A percentile compares a stretch with the other conserved stretches of the same genome.
Conservation (phyloP, 129 eudicot species). For the Solidago caesia region DNA sequence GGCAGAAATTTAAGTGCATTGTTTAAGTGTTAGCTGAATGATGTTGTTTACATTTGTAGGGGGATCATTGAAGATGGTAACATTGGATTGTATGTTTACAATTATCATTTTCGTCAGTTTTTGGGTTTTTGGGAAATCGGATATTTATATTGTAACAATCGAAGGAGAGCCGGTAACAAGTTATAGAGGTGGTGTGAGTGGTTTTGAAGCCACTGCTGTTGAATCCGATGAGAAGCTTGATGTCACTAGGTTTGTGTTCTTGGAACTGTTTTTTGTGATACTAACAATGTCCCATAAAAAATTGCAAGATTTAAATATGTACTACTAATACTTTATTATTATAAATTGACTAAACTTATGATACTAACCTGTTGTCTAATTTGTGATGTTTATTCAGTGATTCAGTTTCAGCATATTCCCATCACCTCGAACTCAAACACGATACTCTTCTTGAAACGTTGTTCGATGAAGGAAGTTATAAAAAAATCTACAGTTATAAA, state of each 20-base stretch:
- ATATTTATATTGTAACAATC: slow-evolving; percentile 69
- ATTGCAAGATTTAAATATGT: too few relatives aligned
- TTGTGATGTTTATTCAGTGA: slow-evolving; percentile 50
- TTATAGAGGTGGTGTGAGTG: slow-evolving; percentile 74
- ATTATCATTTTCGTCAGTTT: slow-evolving; percentile 38
- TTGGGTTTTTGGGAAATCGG: slow-evolving; percentile 48
- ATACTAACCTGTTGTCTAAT: neutral
- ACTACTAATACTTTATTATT: too few relatives aligned
- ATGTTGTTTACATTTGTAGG: slow-evolving; percentile 30
- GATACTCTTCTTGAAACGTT: slow-evolving; percentile 81
- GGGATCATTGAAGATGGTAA: slow-evolving; percentile 53
- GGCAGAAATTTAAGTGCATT: neutral
- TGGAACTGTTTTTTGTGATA: slow-evolving; percentile 12
- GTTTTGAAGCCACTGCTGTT: slow-evolving; percentile 86
- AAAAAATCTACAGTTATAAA: slow-evolving; percentile 89
- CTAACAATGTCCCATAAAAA: neutral
- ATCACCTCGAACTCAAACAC: slow-evolving; percentile 74
- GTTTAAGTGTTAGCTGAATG: neutral
- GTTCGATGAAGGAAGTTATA: slow-evolving; percentile 71
- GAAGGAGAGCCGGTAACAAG: slow-evolving; percentile 91
- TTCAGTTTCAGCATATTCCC: slow-evolving; percentile 65
- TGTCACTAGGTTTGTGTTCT: slow-evolving; percentile 66
- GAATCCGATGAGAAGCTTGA: slow-evolving; percentile 74
- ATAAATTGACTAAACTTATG: too few relatives aligned
- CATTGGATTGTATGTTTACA: slow-evolving; percentile 27